Percentiles rank a stretch among this genome's conserved stretches.
Conservation (phyloP, 129 eudicot species). For the Flaveria brownii region DNA sequence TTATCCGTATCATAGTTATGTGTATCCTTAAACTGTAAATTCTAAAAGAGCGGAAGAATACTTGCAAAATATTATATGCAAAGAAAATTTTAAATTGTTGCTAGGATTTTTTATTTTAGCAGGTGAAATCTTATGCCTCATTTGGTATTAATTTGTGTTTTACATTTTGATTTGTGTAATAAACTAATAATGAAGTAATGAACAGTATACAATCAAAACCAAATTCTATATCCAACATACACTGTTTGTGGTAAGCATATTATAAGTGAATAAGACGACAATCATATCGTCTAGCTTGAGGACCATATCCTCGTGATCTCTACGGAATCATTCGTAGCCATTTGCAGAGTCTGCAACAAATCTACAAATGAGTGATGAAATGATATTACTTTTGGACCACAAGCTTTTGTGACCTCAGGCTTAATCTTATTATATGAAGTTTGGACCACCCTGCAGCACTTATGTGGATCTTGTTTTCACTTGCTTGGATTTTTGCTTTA, state of each 20-base stretch:
- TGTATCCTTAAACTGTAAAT: constrained; percentile 11
- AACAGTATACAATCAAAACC: constrained; percentile 13
- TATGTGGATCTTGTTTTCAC: constrained; percentile 32
- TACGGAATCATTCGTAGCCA: constrained; percentile 32
- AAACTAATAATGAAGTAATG: background rate
- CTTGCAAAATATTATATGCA: background rate
- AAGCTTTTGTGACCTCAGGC: constrained; percentile 31
- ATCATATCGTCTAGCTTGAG: constrained; percentile 19
- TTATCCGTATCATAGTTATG: background rate
- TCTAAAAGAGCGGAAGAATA: background rate
- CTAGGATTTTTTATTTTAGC: background rate
- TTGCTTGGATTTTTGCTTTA: constrained; percentile 26
- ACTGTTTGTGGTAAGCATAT: constrained; percentile 4
- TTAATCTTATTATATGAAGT: constrained; percentile 22
- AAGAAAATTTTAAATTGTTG: background rate
- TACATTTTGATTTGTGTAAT: background rate
- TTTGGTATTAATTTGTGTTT: background rate
- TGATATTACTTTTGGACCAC: constrained; percentile 38
- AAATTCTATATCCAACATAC: constrained; percentile 8
- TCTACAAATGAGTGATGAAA: constrained; percentile 29
- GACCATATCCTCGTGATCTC: constrained; percentile 36
- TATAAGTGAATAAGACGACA: constrained; percentile 17
- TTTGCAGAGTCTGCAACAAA: constrained; percentile 31
- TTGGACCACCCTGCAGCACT: constrained; percentile 42
- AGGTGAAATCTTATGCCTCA: background rate